A percentile compares a stretch with the other conserved stretches of the same genome.
phyloP scores from a whole-genome alignment of 2,329 filamentous ascomycete species.

The Botrytis squamosa region DNA sequence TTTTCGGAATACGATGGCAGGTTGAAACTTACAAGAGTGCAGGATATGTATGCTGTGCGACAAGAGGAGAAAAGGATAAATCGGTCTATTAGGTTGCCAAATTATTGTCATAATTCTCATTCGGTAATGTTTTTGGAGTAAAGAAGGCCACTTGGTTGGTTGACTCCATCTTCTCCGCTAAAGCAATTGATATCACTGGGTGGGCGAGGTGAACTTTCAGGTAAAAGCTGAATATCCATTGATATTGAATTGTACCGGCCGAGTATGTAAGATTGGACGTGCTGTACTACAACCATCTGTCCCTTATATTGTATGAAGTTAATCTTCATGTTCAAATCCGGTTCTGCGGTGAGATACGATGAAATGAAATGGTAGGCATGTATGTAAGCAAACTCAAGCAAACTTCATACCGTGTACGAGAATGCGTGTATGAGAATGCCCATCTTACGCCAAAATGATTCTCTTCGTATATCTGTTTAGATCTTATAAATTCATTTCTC shows the following conservation, averaged over 20 bases:
- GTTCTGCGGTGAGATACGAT: not conserved
- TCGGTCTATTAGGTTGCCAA: not conserved
- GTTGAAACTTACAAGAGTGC: not conserved
- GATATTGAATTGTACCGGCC: not conserved
- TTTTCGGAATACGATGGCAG: not conserved
- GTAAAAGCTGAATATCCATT: conserved; percentile 14
- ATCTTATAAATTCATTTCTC: conserved; percentile 6
- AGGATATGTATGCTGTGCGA: not conserved
- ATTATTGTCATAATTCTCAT: not conserved
- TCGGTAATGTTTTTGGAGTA: not conserved
- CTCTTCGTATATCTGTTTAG: conserved; percentile 10
- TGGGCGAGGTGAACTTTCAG: not conserved
- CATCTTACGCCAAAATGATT: not conserved
- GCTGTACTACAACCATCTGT: conserved; percentile 6
- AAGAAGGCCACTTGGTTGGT: conserved; percentile 13
- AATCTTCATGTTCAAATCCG: not conserved
- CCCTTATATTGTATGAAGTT: not conserved
- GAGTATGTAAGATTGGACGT: conserved; percentile 13
- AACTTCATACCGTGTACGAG: not conserved
- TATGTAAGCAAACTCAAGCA: conserved; percentile 8
- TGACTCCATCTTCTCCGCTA: conserved; percentile 2
- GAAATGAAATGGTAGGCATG: not conserved
- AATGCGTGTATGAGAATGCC: not conserved
- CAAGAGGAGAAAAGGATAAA: not conserved
- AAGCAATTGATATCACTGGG: conserved; percentile 16